A percentile compares a stretch with the other conserved stretches of the same genome.
phyloP scores from a whole-genome alignment of 106 monocot genomes.

The Posidonia australis region DNA sequence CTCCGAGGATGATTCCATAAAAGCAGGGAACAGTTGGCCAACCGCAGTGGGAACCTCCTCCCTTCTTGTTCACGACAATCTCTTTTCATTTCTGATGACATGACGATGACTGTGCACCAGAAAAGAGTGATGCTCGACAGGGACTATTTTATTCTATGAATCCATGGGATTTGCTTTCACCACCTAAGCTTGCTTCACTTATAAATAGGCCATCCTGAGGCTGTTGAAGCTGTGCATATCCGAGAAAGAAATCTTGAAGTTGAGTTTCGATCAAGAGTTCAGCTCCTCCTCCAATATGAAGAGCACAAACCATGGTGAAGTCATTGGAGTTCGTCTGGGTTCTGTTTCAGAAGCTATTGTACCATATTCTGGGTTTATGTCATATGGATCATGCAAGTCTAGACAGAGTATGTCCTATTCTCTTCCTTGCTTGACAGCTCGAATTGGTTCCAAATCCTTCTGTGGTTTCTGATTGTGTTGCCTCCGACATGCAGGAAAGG shows the following conservation, averaged over 20 bases:
- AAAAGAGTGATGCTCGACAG: background rate
- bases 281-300: background rate
- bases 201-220: background rate
- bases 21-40: background rate
- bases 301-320: background rate
- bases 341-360: conserved; percentile 1
- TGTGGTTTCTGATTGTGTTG: background rate
- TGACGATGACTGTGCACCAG: background rate
- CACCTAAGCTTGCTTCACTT: background rate
- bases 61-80: background rate
- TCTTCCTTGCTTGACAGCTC: background rate
- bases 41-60: background rate
- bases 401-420: conserved; percentile 2
- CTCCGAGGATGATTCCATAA: background rate
- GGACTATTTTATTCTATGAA: background rate
- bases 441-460: background rate
- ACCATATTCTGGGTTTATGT: background rate
- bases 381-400: conserved; percentile 3
- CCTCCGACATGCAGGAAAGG: background rate
- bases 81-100: background rate
- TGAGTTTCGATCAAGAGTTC: background rate
- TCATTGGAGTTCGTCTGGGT: background rate
- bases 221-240: background rate
- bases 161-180: background rate
- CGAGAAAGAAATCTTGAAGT: background rate